Evolutionary conservation across 805 yeast genomes (phyloP).

Genomic region (Ogataea henricii): DNA sequence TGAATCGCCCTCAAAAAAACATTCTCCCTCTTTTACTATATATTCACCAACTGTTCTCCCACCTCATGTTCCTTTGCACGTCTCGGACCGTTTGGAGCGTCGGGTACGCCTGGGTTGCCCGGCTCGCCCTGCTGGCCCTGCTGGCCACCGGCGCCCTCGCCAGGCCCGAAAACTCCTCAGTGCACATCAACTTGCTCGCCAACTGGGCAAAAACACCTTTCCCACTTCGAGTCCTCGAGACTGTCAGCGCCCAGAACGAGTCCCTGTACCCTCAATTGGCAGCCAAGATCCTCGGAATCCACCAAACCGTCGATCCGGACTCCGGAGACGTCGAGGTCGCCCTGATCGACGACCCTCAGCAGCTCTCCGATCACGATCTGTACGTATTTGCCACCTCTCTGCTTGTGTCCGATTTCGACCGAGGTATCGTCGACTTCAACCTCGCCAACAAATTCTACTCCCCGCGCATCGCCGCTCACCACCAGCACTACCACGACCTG

Average conservation of each 20-base stretch:
- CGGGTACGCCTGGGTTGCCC: too few species aligned
- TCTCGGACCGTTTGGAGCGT: too few species aligned
- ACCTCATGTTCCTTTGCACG: conserved; percentile 5
- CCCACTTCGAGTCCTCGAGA: conserved; percentile 43
- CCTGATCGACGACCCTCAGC: conserved; percentile 18
- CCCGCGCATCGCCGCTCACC: conserved; percentile 69
- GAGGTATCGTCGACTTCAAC: conserved; percentile 41
- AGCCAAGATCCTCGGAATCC: conserved; percentile 30
- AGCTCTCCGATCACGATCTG: conserved; percentile 29
- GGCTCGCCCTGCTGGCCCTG: neutral
- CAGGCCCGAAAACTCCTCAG: conserved; percentile 17
- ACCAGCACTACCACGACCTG: conserved; percentile 48
- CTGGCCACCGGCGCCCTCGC: neutral
- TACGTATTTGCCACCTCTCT: conserved; percentile 26
- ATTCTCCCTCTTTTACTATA: too few species aligned
- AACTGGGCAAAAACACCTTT: conserved; percentile 46
- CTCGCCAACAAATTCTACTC: conserved; percentile 50
- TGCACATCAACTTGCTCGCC: conserved; percentile 37
- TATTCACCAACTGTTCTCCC: too few species aligned
- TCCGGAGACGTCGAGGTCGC: conserved; percentile 34
- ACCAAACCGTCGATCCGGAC: conserved; percentile 27
- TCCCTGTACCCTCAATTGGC: conserved; percentile 39
- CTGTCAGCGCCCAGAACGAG: conserved; percentile 39
- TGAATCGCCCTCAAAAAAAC: too few species aligned
- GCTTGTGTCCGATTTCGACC: conserved; percentile 12